These are phyloP conservation scores for Pythium phragmitis DNA, from an alignment of 352 stramenopile species.

Conservation along the genomic window DNA sequence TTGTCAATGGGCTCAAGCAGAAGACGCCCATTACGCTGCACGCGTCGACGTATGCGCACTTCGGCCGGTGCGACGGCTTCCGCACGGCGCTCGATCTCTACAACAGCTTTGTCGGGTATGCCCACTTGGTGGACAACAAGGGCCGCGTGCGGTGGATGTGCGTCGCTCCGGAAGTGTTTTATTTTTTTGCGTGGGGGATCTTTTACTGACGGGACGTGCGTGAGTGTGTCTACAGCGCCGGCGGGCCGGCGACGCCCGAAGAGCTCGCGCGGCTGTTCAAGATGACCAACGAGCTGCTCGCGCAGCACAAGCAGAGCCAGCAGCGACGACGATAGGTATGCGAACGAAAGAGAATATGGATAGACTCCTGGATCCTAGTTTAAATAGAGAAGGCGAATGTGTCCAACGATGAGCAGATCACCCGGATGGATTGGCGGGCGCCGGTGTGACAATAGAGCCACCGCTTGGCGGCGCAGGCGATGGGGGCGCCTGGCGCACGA, in stretches of 20 bases:
- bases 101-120: constrained; percentile 89
- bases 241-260: constrained; percentile 55
- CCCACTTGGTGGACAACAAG: constrained; percentile 75
- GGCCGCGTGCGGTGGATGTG: constrained; percentile 87
- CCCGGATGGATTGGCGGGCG: neutral
- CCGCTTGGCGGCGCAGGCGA: constrained; percentile 21
- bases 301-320: constrained; percentile 36
- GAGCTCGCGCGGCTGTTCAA: constrained; percentile 63
- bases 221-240: constrained; percentile 38
- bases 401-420: neutral
- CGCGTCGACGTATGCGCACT: constrained; percentile 59
- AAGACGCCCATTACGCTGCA: constrained; percentile 50
- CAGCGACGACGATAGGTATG: constrained; percentile 31
- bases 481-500: constrained; percentile 13
- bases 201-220: no score
- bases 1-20: constrained; percentile 55
- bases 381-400: constrained; percentile 20
- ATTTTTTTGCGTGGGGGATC: neutral
- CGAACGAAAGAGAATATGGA: neutral
- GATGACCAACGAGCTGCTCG: constrained; percentile 56
- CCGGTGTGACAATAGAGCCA: constrained; percentile 46
- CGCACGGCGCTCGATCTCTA: constrained; percentile 74
- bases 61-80: constrained; percentile 81
- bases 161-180: constrained; percentile 11
- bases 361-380: neutral